Evolutionary conservation across 768 basidiomycete genomes (phyloP).

Genomic region (Filobasidium wieringae): DNA sequence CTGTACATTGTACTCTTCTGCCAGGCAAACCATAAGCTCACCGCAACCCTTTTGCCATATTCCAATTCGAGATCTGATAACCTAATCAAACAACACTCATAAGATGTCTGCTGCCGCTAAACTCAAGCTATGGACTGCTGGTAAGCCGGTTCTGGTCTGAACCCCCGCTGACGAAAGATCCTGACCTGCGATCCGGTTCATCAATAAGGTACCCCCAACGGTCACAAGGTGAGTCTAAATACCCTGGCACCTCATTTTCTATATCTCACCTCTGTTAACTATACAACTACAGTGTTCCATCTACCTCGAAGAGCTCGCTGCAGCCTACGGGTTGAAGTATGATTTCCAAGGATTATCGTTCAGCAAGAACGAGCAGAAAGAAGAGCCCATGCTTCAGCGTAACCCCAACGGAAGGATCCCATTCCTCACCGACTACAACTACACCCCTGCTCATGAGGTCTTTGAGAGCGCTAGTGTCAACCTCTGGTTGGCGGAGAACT

Average conservation of each 20-base stretch:
- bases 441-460: constrained; percentile 23
- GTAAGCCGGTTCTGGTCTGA: neutral
- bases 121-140: neutral
- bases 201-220: constrained; percentile 61
- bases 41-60: too few relatives aligned
- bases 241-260: neutral
- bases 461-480: constrained; percentile 58
- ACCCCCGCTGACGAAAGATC: neutral
- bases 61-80: too few relatives aligned
- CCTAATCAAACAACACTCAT: neutral
- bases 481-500: constrained; percentile 65
- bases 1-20: too few relatives aligned
- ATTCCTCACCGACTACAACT: constrained; percentile 24
- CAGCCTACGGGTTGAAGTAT: constrained; percentile 42
- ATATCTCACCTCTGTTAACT: neutral
- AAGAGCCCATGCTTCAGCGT: constrained; percentile 60
- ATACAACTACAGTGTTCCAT: constrained; percentile 39
- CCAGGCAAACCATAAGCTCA: too few relatives aligned
- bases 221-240: constrained; percentile 25
- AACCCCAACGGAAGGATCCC: constrained; percentile 42
- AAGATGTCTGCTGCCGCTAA: neutral
- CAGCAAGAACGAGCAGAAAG: constrained; percentile 60
- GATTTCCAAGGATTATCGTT: constrained; percentile 45
- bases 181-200: neutral
- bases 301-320: constrained; percentile 55